Evolutionary conservation across 2,329 filamentous ascomycete species (phyloP), one percentile per base, ranked within the genome.

Genomic region (Alternaria gaisen): DNA sequence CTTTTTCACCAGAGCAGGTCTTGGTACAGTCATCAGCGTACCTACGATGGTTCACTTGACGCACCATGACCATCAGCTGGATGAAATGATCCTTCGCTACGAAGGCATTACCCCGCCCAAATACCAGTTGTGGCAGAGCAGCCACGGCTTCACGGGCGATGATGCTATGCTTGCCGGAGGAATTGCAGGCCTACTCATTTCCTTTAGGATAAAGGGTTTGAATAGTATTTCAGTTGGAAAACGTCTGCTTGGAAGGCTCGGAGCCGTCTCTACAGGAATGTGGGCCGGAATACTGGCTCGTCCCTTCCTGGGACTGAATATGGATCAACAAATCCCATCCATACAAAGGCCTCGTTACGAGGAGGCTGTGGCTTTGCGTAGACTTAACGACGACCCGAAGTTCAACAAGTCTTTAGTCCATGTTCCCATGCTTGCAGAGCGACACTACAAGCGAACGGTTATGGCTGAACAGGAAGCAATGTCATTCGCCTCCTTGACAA

Each of bases 11-110:
- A 36, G 46, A 18, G 46, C 30, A 34, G 46, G 28, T 16, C 20
- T 48, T 34, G 30, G 9, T 34, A 34, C 46, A 22, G 28, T 48
- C 18, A 18, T 28, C n/a, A 8, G 8, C 20, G n/a, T 28, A 18
- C 18, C 18, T 48, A 18, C 28, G 18, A 16, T 22, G 34, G 18
- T 18, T 48, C 24, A 16, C 12, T 22, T 34, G 18, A 22, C 46
- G 18, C 46, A 6, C 30, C 20, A 5, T 20, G 18, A 22, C 16
- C 9, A 30, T 48, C 46, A 48, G 30, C 22, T 48, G 14, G 18
- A 32, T 32, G 30, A n/a, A 34, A 48, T n/a, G 18, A 48, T 48
- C n/a, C 28, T 48, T 48, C 44, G 20, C 30, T 48, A 48, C 22
- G 44, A 48, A 48, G 44, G 28, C 9, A 48, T 48, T n/a, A 34